Evolutionary conservation across 1,139 yeast species (phyloP), one percentile per base, ranked within the genome.

Genomic region (Petasospora fabianii): DNA sequence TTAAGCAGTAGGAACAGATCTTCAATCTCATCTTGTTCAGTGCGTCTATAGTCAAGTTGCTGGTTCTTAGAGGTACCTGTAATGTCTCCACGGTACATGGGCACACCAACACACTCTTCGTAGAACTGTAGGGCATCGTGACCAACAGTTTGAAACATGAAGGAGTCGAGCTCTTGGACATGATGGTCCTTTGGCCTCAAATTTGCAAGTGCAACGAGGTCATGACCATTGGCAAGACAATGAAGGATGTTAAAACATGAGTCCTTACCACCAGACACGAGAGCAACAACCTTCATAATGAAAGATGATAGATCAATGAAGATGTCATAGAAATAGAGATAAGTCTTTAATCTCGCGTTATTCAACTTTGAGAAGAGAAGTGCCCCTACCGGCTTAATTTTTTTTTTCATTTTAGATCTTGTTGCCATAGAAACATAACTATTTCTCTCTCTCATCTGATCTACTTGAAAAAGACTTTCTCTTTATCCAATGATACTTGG

Each of bases 141-240:
- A 0, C 98, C 98, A n/a, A 92, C 98, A 0, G 98, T 92, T 61
- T 92, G 98, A 61, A 86, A 92, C 98, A 92, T 92, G 59, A 84
- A 92, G 40, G 96, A 85, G 61, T 92, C 97, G 43, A 92, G 67
- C 59, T 92, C 98, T 42, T 66, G 69, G n/a, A 58, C 55, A 1
- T 44, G 21, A 15, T 61, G 62, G 14, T 65, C 61, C 3, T 50
- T 46, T 2, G 98, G 98, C 54, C 79, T 78, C 43, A 92, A 62
- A 54, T 92, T 92, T 0, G 88, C 98, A 36, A 92, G 61, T 0
- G 96, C 96, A 0, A 75, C 75, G 11, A 92, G 66, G 53, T 85
- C 84, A 64, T 92, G 98, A 6, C 95, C 95, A 43, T 84, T 79
- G 4, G 76, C 71, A 12, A 84, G 56, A 56, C 97, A 87, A 56